A percentile compares a stretch with the other conserved stretches of the same genome.
phyloP scores from a whole-genome alignment of 148 eudicot species.

The Silene uniflora region DNA sequence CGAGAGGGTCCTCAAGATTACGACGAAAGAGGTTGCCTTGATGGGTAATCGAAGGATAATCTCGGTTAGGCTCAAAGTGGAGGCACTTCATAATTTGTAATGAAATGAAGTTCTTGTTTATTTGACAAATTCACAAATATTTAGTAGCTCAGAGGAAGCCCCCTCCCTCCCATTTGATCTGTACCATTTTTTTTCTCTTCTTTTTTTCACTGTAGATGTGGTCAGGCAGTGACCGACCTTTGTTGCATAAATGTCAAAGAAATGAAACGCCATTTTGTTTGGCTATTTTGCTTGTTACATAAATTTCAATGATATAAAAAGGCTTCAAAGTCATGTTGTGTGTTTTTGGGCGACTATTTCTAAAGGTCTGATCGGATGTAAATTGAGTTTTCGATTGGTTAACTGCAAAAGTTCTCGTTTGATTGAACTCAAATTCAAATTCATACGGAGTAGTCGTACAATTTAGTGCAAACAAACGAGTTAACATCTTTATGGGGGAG shows the following conservation, averaged over 20 bases:
- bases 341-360: not conserved
- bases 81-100: not conserved
- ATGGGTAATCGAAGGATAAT: slow-evolving; percentile 20
- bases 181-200: not conserved
- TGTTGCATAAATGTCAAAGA: not conserved
- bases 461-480: no score
- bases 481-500: no score
- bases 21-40: slow-evolving; percentile 25
- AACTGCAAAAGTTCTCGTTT: no score
- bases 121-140: slow-evolving; percentile 14
- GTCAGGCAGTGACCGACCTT: slow-evolving; percentile 16
- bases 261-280: not conserved
- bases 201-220: slow-evolving; percentile 10
- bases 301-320: slow-evolving; percentile 6
- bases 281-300: slow-evolving; percentile 4
- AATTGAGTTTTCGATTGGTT: not conserved
- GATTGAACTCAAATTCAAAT: no score
- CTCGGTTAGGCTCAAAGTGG: slow-evolving; percentile 6
- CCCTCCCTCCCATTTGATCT: slow-evolving; percentile 1
- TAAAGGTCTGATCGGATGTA: not conserved
- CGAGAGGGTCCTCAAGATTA: slow-evolving; percentile 5
- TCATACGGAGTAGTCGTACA: no score
- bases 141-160: slow-evolving; percentile 23
- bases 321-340: not conserved
- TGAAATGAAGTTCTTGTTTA: slow-evolving; percentile 13